These are phyloP conservation scores for Gossypium raimondii DNA, from an alignment of 345 rosid genomes.

Conservation along the genomic window DNA sequence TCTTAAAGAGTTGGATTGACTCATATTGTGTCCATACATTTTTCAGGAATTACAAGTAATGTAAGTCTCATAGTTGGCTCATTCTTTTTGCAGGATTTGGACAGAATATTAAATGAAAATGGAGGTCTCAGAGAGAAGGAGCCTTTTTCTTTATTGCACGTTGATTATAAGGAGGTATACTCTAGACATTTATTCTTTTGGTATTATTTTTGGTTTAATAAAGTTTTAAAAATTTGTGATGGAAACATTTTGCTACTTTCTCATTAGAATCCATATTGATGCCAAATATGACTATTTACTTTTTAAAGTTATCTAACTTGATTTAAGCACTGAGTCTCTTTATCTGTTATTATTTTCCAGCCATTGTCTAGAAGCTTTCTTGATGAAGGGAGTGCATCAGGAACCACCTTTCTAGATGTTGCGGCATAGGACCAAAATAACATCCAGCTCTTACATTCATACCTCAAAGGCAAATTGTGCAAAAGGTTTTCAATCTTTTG, in stretches of 20 bases:
- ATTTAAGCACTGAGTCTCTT: slow-evolving; percentile 12
- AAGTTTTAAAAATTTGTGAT: background rate
- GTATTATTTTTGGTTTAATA: background rate
- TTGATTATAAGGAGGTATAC: slow-evolving; percentile 49
- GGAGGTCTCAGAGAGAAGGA: slow-evolving; percentile 69
- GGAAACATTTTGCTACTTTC: background rate
- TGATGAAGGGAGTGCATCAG: slow-evolving; percentile 49
- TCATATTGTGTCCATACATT: background rate
- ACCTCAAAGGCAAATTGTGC: background rate
- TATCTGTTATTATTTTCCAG: slow-evolving; percentile 37
- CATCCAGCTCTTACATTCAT: background rate
- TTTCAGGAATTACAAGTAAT: background rate
- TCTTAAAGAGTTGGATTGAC: background rate
- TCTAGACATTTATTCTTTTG: background rate
- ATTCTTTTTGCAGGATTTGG: slow-evolving; percentile 54
- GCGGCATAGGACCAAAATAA: slow-evolving; percentile 26
- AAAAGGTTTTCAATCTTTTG: background rate
- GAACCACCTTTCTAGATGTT: slow-evolving; percentile 44
- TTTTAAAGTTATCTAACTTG: background rate
- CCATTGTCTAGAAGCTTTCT: slow-evolving; percentile 62
- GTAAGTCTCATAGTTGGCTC: background rate
- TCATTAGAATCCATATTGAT: background rate
- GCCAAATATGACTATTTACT: background rate
- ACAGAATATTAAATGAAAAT: slow-evolving; percentile 56
- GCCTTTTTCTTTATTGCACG: slow-evolving; percentile 63